Evolutionary conservation across 169 alveolate genomes (phyloP).

Genomic region (Besnoitia besnoiti): DNA sequence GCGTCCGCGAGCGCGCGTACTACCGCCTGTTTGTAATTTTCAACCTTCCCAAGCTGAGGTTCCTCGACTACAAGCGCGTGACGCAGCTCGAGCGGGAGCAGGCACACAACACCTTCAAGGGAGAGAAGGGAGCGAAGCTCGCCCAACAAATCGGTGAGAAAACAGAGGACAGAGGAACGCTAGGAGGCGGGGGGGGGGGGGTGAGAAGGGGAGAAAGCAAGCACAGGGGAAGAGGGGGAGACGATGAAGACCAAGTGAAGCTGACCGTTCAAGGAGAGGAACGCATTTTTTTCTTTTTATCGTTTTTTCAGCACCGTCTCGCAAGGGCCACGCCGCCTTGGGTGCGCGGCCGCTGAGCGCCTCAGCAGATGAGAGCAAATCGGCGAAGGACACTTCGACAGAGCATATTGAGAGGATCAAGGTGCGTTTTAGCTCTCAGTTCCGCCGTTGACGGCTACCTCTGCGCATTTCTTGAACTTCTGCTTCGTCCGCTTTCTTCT

Average conservation of each 20-base stretch:
- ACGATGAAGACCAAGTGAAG: background rate
- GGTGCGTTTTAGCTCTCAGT: background rate
- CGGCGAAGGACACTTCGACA: background rate
- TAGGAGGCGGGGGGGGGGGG: background rate
- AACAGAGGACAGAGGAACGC: background rate
- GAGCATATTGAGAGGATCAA: constrained; percentile 21
- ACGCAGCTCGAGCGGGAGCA: constrained; percentile 77
- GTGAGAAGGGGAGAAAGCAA: background rate
- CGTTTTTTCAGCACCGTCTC: constrained; percentile 18
- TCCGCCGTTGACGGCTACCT: too few species aligned
- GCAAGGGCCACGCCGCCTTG: background rate
- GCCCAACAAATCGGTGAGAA: constrained; percentile 42
- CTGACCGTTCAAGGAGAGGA: background rate
- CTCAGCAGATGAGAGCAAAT: background rate
- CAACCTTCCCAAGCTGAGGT: constrained; percentile 78
- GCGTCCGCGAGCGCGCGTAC: constrained; percentile 75
- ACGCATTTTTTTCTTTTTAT: background rate
- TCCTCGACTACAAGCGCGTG: constrained; percentile 78
- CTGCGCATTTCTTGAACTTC: too few species aligned
- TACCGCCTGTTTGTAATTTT: constrained; percentile 76
- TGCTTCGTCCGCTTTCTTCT: too few species aligned
- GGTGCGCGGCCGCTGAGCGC: background rate
- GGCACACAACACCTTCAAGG: constrained; percentile 67
- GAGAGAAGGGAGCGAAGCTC: constrained; percentile 66
- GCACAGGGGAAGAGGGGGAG: background rate